A percentile compares a stretch with the other conserved stretches of the same genome.
phyloP scores from a whole-genome alignment of 176 grass and related monocot species.

The Juncus inflexus region DNA sequence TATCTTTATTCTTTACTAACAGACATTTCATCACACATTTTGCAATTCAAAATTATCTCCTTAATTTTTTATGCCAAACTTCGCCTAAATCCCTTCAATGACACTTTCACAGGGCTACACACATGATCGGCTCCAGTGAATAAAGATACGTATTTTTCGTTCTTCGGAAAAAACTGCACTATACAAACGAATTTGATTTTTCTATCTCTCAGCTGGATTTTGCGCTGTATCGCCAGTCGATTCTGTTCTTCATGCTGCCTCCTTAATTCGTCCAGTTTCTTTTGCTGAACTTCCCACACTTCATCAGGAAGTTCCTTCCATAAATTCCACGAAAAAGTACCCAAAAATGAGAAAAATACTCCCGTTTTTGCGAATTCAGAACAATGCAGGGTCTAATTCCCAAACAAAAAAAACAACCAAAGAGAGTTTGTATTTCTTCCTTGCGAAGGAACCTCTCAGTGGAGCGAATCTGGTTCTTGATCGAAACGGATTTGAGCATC shows the following conservation, averaged over 20 bases:
- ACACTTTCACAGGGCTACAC: constrained; percentile 61
- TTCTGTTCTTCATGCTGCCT: constrained; percentile 78
- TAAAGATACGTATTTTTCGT: constrained; percentile 73
- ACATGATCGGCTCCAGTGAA: constrained; percentile 58
- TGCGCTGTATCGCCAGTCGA: constrained; percentile 56
- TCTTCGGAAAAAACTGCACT: constrained; percentile 91
- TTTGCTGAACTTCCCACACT: constrained; percentile 71
- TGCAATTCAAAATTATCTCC: constrained; percentile 44
- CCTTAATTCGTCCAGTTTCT: constrained; percentile 94
- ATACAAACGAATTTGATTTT: constrained; percentile 89
- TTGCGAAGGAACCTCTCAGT: constrained; percentile 89
- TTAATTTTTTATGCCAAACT: constrained; percentile 86
- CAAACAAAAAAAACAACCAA: constrained; percentile 7
- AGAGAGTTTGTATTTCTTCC: constrained; percentile 42
- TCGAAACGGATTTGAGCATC: constrained; percentile 41
- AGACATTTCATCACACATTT: no score
- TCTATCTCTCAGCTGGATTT: constrained; percentile 78
- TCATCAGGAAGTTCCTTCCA: constrained; percentile 80
- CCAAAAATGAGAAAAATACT: constrained; percentile 1
- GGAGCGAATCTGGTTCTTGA: constrained; percentile 96
- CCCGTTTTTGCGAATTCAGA: background rate
- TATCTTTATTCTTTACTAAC: no score
- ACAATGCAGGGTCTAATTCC: background rate
- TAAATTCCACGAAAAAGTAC: constrained; percentile 2
- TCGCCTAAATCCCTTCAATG: constrained; percentile 65